Evolutionary conservation across 176 grass and related monocot genomes (phyloP).

Genomic region (Canna indica): DNA sequence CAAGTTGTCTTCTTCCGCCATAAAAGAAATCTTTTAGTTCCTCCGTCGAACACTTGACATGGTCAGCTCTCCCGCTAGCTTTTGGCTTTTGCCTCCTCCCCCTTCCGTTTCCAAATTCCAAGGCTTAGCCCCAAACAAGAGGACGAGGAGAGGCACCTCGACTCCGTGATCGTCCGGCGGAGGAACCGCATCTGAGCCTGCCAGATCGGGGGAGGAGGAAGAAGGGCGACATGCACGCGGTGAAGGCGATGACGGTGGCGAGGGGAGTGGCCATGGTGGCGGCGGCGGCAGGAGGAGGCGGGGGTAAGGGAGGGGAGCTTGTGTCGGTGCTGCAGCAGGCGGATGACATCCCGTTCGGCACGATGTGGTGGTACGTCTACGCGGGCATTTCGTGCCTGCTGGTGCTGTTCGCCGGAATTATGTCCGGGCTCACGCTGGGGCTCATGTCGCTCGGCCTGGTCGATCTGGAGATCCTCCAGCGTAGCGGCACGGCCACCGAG

Average conservation of each 20-base stretch:
- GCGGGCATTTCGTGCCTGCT: conserved; percentile 75
- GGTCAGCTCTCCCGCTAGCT: not conserved
- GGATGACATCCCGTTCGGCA: conserved; percentile 76
- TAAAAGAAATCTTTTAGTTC: not conserved
- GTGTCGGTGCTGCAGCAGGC: conserved; percentile 29
- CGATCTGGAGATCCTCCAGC: conserved; percentile 96
- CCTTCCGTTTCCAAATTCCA: not conserved
- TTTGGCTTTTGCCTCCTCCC: not conserved
- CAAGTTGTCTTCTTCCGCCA: not conserved
- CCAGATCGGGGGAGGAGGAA: not conserved
- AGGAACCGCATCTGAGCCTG: not conserved
- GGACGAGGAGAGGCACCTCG: not conserved
- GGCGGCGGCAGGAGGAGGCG: conserved; percentile 12
- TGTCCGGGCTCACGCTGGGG: conserved; percentile 95
- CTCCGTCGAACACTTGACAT: not conserved
- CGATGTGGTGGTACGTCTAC: conserved; percentile 58
- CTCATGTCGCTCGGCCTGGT: conserved; percentile 99
- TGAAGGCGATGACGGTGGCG: conserved; percentile 34
- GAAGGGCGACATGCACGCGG: conserved; percentile 13
- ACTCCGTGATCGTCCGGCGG: not conserved
- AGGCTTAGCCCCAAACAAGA: not conserved
- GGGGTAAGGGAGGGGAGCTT: conserved; percentile 14
- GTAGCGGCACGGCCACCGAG: conserved; percentile 73
- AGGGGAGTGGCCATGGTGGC: conserved; percentile 25
- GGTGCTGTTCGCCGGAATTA: conserved; percentile 97